Evolutionary conservation across 148 eudicot species (phyloP), one percentile per base, ranked within the genome.

Genomic region (Nepenthes gracilis): DNA sequence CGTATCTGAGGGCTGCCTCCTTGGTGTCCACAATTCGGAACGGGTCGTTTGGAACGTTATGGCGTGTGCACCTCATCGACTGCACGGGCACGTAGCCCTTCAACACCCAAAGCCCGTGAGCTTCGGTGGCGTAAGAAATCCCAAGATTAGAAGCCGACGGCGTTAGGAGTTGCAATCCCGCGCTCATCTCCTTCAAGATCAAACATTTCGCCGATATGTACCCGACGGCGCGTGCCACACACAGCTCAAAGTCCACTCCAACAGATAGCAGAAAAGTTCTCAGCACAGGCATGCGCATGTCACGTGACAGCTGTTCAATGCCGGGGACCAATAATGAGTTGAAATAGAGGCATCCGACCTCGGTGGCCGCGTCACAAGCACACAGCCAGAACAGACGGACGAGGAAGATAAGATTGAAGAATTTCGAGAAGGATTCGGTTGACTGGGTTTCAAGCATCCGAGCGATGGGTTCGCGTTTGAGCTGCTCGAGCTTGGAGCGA

Each of bases 191-290:
- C 47, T 73, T 70, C 23, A 81, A 64, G 36, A 93, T 74, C 49
- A 88, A 54, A 80, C 94, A 86, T 50, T 93, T 93, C 7, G 86
- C 80, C 57, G 81, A n/a, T 72, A 93, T 80, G 72, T 88, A 93
- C 13, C 98, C 91, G 15, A 88, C 12, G n/a, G 95, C 73, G 65
- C 98, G 90, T 80, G 84, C 66, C 37, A 93, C 34, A 35, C 85
- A 77, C 50, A 84, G 64, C 75, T 93, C 98, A 14, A 84, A 76
- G 66, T 93, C 98, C 1, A 72, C 66, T 0, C 98, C 98, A 0
- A 72, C 72, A 0, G 84, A 56, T 1, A 69, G n/a, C 48, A 93
- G 66, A 70, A 88, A 88, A 0, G 81, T 74, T 38, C 77, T 78
- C 11, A 88, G 37, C 5, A 83, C 81, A 1, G 83, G 76, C 36